Evolutionary conservation across 371 early-diverging fungal species (phyloP), one percentile per base, ranked within the genome.

Genomic region (Entomophthora muscae): DNA sequence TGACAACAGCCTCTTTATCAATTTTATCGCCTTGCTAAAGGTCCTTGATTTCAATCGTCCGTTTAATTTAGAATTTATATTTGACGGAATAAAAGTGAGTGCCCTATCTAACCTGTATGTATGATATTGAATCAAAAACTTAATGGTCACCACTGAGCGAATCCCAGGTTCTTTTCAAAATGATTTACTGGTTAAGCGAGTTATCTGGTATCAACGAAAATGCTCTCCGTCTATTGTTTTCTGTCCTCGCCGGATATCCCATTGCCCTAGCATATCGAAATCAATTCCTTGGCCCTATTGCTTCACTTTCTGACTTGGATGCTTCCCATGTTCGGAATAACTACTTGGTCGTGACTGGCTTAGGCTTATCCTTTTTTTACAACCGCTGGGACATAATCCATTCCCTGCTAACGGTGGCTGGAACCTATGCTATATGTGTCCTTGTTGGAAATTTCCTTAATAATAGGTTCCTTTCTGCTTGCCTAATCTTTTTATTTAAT

Each of bases 151-250:
- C n/a, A n/a, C n/a, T n/a, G n/a, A n/a, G n/a, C n/a, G n/a, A n/a
- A n/a, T n/a, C n/a, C n/a, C n/a, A n/a, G n/a, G n/a, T n/a, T n/a
- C n/a, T n/a, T n/a, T n/a, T n/a, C n/a, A n/a, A n/a, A 42, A 42
- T 42, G 42, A 42, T 42, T 42, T 10, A 17, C 42, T 42, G 42
- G 42, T 55, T 72, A 60, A 71, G 70, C 28, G 67, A 61, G 32
- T 66, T 69, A 21, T 74, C 74, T 5, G 83, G 83, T 3, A 62
- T 83, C n/a, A 80, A 81, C 12, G 83, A 84, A 65, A 73, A 79
- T 1, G 70, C 77, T 1, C 68, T 83, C 42, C 78, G 82, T 1
- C 64, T 84, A 26, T 64, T 83, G 61, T 21, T 74, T 31, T 78
- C 83, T 0, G 61, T 84, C 12, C 55, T 76, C 3, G 66, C 78